Conservation (phyloP, 768 basidiomycete species). For the Flagelloscypha sp. region DNA sequence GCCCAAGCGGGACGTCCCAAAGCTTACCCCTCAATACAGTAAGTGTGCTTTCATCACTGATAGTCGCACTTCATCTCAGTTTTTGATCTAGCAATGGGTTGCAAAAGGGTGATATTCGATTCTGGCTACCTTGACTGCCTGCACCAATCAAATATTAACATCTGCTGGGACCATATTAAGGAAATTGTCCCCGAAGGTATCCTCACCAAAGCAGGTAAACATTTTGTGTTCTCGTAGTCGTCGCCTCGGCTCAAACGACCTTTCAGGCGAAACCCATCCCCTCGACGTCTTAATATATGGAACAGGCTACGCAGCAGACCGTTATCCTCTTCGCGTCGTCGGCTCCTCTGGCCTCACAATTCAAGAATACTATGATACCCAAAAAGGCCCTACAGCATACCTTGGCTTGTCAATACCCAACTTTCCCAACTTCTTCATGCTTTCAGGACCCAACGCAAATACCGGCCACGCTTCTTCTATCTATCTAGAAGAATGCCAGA, state of each 20-base stretch:
- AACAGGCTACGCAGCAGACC: conserved; percentile 24
- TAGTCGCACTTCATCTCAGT: neutral
- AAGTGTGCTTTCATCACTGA: conserved; percentile 14
- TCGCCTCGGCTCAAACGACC: neutral
- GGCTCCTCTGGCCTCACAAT: conserved; percentile 18
- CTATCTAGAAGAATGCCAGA: conserved; percentile 22
- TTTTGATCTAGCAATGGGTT: conserved; percentile 13
- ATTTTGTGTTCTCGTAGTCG: neutral
- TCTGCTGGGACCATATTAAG: conserved; percentile 15
- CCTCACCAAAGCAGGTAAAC: neutral
- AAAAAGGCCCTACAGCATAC: conserved; percentile 26
- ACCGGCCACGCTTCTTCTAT: conserved; percentile 20
- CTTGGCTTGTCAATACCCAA: conserved; percentile 23
- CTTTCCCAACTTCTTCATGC: conserved; percentile 26
- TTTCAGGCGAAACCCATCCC: conserved; percentile 17
- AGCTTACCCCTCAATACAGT: conserved; percentile 16
- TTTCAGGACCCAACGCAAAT: conserved; percentile 19
- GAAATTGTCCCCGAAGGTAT: conserved; percentile 13
- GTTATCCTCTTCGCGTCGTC: conserved; percentile 14
- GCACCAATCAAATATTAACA: conserved; percentile 19
- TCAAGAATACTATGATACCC: conserved; percentile 18
- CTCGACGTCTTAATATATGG: conserved; percentile 27
- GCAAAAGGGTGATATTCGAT: conserved; percentile 23
- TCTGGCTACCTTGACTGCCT: conserved; percentile 22
- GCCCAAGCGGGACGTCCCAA: conserved; percentile 11